Conservation (phyloP, 306 rosid species). For the Prunus fruticosa region DNA sequence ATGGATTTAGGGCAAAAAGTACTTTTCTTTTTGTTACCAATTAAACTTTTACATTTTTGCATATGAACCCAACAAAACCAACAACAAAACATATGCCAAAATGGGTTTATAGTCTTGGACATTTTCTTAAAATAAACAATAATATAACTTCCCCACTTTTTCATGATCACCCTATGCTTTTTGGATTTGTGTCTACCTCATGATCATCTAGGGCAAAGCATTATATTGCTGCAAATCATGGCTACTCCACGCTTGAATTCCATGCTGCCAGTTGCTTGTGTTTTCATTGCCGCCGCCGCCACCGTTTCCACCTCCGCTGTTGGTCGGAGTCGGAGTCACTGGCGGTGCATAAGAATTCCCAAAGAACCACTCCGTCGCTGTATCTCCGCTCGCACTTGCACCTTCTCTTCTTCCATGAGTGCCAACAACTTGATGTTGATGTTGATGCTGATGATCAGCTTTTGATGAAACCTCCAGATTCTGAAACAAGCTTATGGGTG, state of each 20-base stretch:
- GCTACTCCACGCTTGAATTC: constrained; percentile 55
- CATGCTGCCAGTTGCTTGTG: constrained; percentile 40
- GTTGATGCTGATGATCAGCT: not conserved
- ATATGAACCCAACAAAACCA: constrained; percentile 19
- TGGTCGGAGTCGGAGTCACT: constrained; percentile 48
- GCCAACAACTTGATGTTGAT: not conserved
- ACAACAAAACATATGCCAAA: constrained; percentile 39
- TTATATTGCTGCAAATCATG: constrained; percentile 66
- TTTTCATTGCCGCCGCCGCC: constrained; percentile 25
- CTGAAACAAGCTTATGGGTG: constrained; percentile 29
- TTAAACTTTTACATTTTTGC: constrained; percentile 37
- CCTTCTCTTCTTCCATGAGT: constrained; percentile 31
- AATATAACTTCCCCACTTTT: constrained; percentile 2
- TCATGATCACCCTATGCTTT: not conserved
- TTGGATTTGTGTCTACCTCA: not conserved
- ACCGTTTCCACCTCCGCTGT: constrained; percentile 35
- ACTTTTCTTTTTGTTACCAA: not conserved
- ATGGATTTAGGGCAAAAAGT: not conserved
- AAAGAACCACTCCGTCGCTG: constrained; percentile 81
- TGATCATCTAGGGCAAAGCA: constrained; percentile 64
- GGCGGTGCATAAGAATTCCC: constrained; percentile 56
- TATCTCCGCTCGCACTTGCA: constrained; percentile 14
- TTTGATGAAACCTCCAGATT: constrained; percentile 31
- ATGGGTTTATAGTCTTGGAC: constrained; percentile 17
- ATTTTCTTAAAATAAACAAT: constrained; percentile 6